Conservation (phyloP, 1,284 basidiomycete species). For the Sporisorium iseilematis-ciliati region DNA sequence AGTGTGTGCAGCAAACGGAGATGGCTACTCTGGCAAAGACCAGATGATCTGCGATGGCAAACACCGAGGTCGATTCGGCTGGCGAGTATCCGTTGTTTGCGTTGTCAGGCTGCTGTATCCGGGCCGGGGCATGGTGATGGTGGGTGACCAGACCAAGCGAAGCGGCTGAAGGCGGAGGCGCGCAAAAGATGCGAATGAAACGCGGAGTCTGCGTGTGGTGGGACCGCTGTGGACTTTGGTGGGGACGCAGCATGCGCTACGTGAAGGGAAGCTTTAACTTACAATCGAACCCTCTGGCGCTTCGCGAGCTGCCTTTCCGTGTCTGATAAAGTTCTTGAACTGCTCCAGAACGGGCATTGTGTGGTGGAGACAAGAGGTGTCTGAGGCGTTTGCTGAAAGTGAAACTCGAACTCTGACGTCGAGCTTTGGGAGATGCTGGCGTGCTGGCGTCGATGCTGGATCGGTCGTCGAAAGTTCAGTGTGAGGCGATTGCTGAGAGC, state of each 20-base stretch:
- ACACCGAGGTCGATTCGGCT: not conserved
- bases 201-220: slow-evolving; percentile 1
- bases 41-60: not conserved
- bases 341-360: slow-evolving; percentile 60
- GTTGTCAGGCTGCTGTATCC: not conserved
- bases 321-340: slow-evolving; percentile 65
- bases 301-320: slow-evolving; percentile 60
- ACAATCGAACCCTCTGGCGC: slow-evolving; percentile 31
- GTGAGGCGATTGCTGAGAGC: not conserved
- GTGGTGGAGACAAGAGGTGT: slow-evolving; percentile 8
- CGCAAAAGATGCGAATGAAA: too few species aligned
- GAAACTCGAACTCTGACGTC: not conserved
- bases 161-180: too few species aligned
- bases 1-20: not conserved
- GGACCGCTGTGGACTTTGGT: slow-evolving; percentile 2
- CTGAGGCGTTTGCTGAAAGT: not conserved
- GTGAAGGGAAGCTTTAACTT: slow-evolving; percentile 25
- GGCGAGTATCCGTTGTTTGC: not conserved
- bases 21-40: not conserved
- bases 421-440: not conserved
- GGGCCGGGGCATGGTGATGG: not conserved
- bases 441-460: not conserved
- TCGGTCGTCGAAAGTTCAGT: not conserved
- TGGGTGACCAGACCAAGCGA: not conserved
- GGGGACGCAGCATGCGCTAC: slow-evolving; percentile 2